Conservation (phyloP, 306 rosid species). For the Vigna trinervia region DNA sequence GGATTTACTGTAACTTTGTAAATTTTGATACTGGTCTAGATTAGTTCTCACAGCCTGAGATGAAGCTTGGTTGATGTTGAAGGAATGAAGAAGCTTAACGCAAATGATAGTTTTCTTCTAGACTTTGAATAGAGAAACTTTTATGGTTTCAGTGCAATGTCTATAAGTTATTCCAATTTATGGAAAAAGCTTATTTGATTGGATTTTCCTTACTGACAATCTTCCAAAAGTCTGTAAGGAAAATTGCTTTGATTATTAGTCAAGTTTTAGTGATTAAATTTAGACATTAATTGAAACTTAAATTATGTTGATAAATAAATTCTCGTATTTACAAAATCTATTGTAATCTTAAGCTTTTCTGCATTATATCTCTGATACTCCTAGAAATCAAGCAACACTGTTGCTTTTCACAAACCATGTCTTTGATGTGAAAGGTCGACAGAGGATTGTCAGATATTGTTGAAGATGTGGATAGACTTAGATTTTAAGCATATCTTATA, state of each 20-base stretch:
- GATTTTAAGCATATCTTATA: background rate
- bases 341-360: slow-evolving; percentile 15
- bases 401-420: background rate
- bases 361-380: slow-evolving; percentile 3
- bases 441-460: slow-evolving; percentile 15
- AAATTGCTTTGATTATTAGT: background rate
- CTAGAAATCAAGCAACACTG: slow-evolving; percentile 8
- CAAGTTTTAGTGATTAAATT: background rate
- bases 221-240: background rate
- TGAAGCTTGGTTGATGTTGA: background rate
- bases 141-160: background rate
- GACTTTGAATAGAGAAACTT: background rate
- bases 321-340: slow-evolving; percentile 1
- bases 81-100: background rate
- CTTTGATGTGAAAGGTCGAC: slow-evolving; percentile 14
- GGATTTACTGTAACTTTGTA: background rate
- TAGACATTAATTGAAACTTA: slow-evolving; percentile 9
- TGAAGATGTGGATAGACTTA: background rate
- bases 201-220: slow-evolving; percentile 7
- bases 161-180: background rate
- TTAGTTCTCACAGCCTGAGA: background rate
- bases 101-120: background rate
- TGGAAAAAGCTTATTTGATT: background rate
- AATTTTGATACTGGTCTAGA: slow-evolving; percentile 9
- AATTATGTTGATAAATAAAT: background rate